Evolutionary conservation across 257 asterid genomes (phyloP).

Genomic region (Vinca minor): DNA sequence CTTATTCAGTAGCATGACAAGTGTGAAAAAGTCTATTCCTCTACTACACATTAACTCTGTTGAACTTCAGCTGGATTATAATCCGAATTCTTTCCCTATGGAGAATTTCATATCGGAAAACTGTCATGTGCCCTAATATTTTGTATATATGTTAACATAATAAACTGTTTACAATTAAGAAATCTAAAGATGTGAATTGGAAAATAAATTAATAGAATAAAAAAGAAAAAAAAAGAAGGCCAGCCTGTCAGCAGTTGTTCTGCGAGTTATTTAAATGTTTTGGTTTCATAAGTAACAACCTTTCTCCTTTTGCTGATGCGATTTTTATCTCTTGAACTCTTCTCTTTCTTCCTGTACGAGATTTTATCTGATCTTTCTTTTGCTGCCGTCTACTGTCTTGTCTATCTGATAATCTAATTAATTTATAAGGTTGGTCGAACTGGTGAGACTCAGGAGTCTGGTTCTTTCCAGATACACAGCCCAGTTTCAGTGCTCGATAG

Average conservation of each 20-base stretch:
- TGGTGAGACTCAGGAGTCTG: constrained; percentile 25
- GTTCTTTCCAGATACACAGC: constrained; percentile 50
- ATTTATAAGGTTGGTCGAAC: constrained; percentile 7
- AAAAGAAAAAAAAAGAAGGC: neutral
- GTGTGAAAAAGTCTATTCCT: neutral
- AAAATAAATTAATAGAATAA: neutral
- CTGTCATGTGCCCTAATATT: neutral
- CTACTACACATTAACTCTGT: neutral
- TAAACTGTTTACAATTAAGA: neutral
- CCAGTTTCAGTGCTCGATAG: constrained; percentile 73
- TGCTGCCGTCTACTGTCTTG: neutral
- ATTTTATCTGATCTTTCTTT: neutral
- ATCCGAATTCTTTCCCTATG: neutral
- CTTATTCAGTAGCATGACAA: neutral
- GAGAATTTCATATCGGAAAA: neutral
- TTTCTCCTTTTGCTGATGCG: no score
- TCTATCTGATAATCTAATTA: neutral
- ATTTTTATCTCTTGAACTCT: neutral
- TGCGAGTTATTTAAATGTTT: neutral
- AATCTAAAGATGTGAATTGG: neutral
- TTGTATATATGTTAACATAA: neutral
- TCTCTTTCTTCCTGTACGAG: neutral
- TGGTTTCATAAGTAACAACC: neutral
- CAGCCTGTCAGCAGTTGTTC: neutral
- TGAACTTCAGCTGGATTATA: neutral